These are phyloP conservation scores for Sextonia rubra DNA, from an alignment of 164 flowering plant genomes.

Conservation along the genomic window DNA sequence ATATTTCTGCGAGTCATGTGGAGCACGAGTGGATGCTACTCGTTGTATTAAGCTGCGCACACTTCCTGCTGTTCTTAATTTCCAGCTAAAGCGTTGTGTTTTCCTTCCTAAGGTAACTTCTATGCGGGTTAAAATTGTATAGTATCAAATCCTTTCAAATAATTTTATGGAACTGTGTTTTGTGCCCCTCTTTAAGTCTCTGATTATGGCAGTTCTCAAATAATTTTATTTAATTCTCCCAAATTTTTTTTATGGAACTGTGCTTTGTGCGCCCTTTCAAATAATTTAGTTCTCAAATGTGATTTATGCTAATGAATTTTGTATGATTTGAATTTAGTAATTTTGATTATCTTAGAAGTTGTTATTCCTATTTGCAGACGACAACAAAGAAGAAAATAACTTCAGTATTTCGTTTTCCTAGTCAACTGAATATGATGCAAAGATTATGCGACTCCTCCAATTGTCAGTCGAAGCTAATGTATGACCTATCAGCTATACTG, in stretches of 20 bases:
- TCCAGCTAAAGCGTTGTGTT: constrained; percentile 94
- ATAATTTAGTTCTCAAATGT: too few relatives aligned
- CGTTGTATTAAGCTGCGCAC: constrained; percentile 81
- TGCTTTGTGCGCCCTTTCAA: too few relatives aligned
- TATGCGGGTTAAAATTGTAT: neutral
- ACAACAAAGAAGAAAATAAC: constrained; percentile 88
- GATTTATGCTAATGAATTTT: too few relatives aligned
- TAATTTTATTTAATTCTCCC: too few relatives aligned
- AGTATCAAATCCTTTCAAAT: too few relatives aligned
- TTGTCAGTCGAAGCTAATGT: constrained; percentile 32
- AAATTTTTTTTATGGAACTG: too few relatives aligned
- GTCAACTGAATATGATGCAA: constrained; percentile 58
- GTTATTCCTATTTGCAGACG: constrained; percentile 45
- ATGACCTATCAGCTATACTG: constrained; percentile 84
- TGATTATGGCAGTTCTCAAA: too few relatives aligned
- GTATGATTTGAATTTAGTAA: neutral
- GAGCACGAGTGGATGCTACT: constrained; percentile 74
- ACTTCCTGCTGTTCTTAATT: constrained; percentile 80
- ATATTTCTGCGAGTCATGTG: constrained; percentile 85
- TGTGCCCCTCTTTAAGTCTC: too few relatives aligned
- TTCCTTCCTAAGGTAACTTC: constrained; percentile 80
- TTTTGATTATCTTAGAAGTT: too few relatives aligned
- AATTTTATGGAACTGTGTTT: too few relatives aligned
- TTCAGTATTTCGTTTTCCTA: constrained; percentile 75
- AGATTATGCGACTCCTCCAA: constrained; percentile 53